Base-by-base conservation (phyloP, 1,284 basidiomycete genomes). In the Ustilago sp. region DNA sequence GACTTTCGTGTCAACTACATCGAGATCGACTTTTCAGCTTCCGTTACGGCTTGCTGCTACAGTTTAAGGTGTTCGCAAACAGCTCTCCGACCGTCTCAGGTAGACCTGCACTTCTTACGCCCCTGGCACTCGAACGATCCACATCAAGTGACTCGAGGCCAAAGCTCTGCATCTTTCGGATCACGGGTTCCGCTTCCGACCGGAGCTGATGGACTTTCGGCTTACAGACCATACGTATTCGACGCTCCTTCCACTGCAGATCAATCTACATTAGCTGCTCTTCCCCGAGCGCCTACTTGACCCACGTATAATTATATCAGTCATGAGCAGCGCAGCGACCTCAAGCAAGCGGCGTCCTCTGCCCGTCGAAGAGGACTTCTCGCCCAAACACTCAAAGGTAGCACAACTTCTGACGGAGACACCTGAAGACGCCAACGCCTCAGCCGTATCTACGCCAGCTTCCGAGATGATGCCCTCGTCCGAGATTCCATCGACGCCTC, bases 401-500 rank as follows among this genome's bases (percentile, higher is more conserved):
- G 61, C 68, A 0, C 59, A 61, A 13, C 63, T 75, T 41, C 38
- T 58, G 38, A 43, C 63, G 6, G 63, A 68, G 15, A 63, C 56
- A 15, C 57, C 59, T 1, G 60, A 73, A 31, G 45, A 47, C 15
- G 28, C 47, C 51, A 38, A 9, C 48, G 56, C 63, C 23, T 66
- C 66, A 1, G 63, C 53, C 32, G 36, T 63, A 55, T 55, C 34
- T 31, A 76, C 74, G 0, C 74, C 74, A 11, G 35, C 38, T 2
- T 76, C 68, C 50, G 73, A 75, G 23, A 70, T 61, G 39, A 39
- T 50, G 47, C 60, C 59, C 0, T 66, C 67, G 17, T 69, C 63
- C 57, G 59, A 63, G 7, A 31, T 68, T 32, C 62, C 73, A 3
- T 63, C 73, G 1, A 71, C 73, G 0, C 64, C 68, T 0, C 53